A percentile compares a stretch with the other conserved stretches of the same genome.
phyloP scores from a whole-genome alignment of 78 protist genomes.

The Bigelowiella natans region DNA sequence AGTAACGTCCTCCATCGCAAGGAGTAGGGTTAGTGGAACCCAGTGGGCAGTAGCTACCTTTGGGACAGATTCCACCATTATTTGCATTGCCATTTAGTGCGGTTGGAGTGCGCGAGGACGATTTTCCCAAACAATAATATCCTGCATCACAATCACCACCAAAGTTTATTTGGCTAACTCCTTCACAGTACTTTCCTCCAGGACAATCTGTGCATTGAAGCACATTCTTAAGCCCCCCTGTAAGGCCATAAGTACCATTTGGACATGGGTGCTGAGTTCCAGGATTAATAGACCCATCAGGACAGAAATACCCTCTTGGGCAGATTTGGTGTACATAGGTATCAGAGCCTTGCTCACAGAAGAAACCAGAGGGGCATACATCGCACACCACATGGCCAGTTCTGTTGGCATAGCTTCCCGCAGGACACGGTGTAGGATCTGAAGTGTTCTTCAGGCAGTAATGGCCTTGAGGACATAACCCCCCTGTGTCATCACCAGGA shows the following conservation, averaged over 20 bases:
- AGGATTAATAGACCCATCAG: not conserved
- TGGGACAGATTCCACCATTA: no score
- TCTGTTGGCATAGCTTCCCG: not conserved
- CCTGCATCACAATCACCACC: not conserved
- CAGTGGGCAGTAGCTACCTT: no score
- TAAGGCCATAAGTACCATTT: not conserved
- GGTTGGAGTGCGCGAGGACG: no score
- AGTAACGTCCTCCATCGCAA: not conserved
- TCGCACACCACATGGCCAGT: not conserved
- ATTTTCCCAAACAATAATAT: no score
- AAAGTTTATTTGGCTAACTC: not conserved
- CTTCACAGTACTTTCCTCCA: not conserved
- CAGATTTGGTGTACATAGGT: not conserved
- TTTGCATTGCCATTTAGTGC: no score
- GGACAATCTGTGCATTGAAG: not conserved
- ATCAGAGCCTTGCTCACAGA: not conserved
- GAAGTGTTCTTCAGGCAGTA: not conserved
- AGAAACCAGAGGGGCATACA: not conserved
- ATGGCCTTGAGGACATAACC: not conserved
- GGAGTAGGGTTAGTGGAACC: no score
- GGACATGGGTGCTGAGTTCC: not conserved
- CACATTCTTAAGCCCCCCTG: not conserved
- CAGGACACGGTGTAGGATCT: not conserved
- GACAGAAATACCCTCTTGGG: not conserved
- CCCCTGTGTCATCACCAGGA: not conserved